Percentiles rank a stretch among this genome's conserved stretches.
Evolutionary conservation across 495 filamentous ascomycete species (phyloP).

Genomic region (Aspergillus kassunensis): DNA sequence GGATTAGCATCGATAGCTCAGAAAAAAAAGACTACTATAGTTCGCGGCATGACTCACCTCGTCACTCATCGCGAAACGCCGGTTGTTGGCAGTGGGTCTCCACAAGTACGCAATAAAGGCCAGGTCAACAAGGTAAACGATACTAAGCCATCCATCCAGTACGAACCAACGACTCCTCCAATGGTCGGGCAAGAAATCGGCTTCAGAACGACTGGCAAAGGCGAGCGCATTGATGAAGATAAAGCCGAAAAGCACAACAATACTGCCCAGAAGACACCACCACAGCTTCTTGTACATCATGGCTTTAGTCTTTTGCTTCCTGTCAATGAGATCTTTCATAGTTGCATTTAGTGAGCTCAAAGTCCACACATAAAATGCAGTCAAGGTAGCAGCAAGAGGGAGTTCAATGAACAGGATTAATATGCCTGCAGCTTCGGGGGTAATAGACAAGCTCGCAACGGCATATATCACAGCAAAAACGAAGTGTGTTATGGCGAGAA

Average conservation of each 20-base stretch:
- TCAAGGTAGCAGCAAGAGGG: constrained; percentile 86
- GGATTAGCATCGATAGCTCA: constrained; percentile 23
- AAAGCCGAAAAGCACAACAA: constrained; percentile 94
- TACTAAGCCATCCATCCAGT: constrained; percentile 93
- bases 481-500: constrained; percentile 87
- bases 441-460: constrained; percentile 82
- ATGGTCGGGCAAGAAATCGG: constrained; percentile 88
- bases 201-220: constrained; percentile 76
- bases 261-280: constrained; percentile 92
- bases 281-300: constrained; percentile 98
- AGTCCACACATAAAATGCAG: constrained; percentile 98
- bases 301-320: constrained; percentile 90
- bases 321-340: constrained; percentile 89
- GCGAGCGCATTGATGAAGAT: constrained; percentile 94
- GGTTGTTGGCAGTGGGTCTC: constrained; percentile 94
- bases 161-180: constrained; percentile 98
- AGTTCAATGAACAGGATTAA: constrained; percentile 94
- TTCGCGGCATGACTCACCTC: constrained; percentile 53
- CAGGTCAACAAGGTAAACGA: constrained; percentile 93
- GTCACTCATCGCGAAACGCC: constrained; percentile 97
- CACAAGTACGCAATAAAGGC: constrained; percentile 93
- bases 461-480: constrained; percentile 93
- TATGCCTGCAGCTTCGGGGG: constrained; percentile 68
- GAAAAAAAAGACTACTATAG: neutral
- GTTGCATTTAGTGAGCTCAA: constrained; percentile 91